Percentiles rank a stretch among this genome's conserved stretches.
Evolutionary conservation across 768 basidiomycete genomes (phyloP).

Genomic region (Suillus plorans): DNA sequence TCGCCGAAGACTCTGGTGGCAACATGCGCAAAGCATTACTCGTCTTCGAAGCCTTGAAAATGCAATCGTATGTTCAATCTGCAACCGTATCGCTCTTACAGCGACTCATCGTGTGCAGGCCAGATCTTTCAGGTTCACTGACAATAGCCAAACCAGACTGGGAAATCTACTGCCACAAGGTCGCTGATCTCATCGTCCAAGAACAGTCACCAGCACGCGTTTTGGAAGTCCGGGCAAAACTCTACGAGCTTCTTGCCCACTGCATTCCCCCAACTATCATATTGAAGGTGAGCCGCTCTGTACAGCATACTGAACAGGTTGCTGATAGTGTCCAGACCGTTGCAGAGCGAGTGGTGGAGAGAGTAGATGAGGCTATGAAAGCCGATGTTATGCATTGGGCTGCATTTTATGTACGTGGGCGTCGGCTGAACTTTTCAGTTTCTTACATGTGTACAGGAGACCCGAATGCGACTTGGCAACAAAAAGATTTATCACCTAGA

Average conservation of each 20-base stretch:
- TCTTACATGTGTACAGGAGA: constrained; percentile 57
- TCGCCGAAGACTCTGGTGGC: constrained; percentile 79
- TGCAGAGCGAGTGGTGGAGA: constrained; percentile 81
- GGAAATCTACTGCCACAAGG: constrained; percentile 94
- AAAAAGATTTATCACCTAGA: constrained; percentile 97
- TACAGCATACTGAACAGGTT: constrained; percentile 1
- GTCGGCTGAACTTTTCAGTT: not conserved
- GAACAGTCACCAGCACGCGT: constrained; percentile 89
- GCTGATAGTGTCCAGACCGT: constrained; percentile 62
- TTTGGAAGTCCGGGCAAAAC: constrained; percentile 88
- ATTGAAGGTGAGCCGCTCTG: constrained; percentile 63
- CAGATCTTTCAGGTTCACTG: constrained; percentile 78
- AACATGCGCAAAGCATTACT: constrained; percentile 95
- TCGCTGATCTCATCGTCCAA: constrained; percentile 84
- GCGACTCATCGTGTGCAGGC: constrained; percentile 40
- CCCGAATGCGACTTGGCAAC: constrained; percentile 91
- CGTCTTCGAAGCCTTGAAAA: constrained; percentile 92
- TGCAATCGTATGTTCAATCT: constrained; percentile 78
- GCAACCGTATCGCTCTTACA: not conserved
- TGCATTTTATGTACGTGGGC: constrained; percentile 79
- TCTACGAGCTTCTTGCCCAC: constrained; percentile 94
- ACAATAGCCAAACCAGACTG: constrained; percentile 97
- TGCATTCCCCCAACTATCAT: constrained; percentile 95
- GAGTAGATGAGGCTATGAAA: constrained; percentile 87
- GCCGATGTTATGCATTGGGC: constrained; percentile 98